Evolutionary conservation across 1,284 basidiomycete genomes (phyloP).

Genomic region (Cronartium quercuum): DNA sequence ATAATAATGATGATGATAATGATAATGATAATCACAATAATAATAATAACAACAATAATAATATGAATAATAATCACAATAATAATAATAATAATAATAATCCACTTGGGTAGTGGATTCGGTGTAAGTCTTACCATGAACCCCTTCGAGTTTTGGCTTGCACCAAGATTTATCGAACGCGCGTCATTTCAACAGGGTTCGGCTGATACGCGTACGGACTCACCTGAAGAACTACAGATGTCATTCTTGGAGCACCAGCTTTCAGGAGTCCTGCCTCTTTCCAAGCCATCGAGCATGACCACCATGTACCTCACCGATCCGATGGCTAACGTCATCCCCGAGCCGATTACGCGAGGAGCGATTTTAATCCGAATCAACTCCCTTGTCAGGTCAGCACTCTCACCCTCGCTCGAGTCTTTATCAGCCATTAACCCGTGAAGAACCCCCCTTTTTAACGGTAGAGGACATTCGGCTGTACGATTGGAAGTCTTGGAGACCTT

Average conservation of each 20-base stretch:
- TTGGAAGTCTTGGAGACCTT: constrained; percentile 74
- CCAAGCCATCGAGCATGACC: constrained; percentile 48
- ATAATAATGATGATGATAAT: too few species aligned
- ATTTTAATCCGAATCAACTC: constrained; percentile 81
- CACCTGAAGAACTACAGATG: constrained; percentile 63
- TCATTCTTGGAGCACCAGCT: constrained; percentile 75
- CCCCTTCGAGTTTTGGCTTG: constrained; percentile 11
- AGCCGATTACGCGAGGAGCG: constrained; percentile 80
- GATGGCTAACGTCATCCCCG: constrained; percentile 62
- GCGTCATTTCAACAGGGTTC: constrained; percentile 35
- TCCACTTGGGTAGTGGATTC: too few species aligned
- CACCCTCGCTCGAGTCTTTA: too few species aligned
- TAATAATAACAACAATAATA: too few species aligned
- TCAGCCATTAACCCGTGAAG: not conserved
- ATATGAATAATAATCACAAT: too few species aligned
- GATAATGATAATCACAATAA: too few species aligned
- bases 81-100: too few species aligned
- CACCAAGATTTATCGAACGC: constrained; percentile 36
- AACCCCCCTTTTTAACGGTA: not conserved
- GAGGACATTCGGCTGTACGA: constrained; percentile 73
- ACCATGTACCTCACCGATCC: constrained; percentile 53
- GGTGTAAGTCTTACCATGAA: constrained; percentile 43
- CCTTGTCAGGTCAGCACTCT: constrained; percentile 56
- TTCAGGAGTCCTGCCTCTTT: constrained; percentile 61
- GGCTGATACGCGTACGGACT: constrained; percentile 65